Base-by-base conservation (phyloP, 345 rosid genomes). In the Brassica juncea region DNA sequence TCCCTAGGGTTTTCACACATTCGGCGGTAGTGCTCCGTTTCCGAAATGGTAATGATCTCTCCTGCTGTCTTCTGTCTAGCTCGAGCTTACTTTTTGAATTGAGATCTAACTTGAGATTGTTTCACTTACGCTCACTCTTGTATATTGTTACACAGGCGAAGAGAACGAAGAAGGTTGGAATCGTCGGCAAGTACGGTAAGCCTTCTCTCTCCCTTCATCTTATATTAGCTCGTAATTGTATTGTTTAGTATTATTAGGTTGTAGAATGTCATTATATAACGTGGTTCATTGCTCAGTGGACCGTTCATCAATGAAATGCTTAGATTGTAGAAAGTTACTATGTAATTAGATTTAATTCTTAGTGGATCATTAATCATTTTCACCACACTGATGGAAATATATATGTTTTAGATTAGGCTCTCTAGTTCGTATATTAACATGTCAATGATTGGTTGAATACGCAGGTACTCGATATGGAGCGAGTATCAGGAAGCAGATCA, bases 401-500 rank as follows among this genome's bases (percentile, higher is more conserved):
- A 44, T 11, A 44, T 44, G 0, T 44, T 8, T 32, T 37, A 44
- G 15, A 44, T 44, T n/a, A 49, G 21, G 1, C 4, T 49, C 16
- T 49, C 8, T 49, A 8, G 21, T 49, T 49, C 6, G 8, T n/a
- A 0, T n/a, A 14, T 49, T 49, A 49, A 12, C 12, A 11, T 44
- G 2, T 44, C 12, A 3, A 9, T 68, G 37, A 9, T 10, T 42
- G 15, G 12, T 9, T 39, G 47, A 39, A 10, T 42, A 32, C 0
- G 47, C 60, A 91, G 95, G 90, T 66, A 89, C 92, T 62, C 88
- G 96, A 0, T 91, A 91, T 80, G 96, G 96, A 68, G 96, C 96
- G 37, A 91, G 96, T 86, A 71, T 91, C 83, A 84, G 96, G 61
- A 91, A 89, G 87, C 93, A 91, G 84, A 91, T 91, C 8, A 91